Conservation (phyloP, 2,329 filamentous ascomycete species). For the Sarocladium oryzae region DNA sequence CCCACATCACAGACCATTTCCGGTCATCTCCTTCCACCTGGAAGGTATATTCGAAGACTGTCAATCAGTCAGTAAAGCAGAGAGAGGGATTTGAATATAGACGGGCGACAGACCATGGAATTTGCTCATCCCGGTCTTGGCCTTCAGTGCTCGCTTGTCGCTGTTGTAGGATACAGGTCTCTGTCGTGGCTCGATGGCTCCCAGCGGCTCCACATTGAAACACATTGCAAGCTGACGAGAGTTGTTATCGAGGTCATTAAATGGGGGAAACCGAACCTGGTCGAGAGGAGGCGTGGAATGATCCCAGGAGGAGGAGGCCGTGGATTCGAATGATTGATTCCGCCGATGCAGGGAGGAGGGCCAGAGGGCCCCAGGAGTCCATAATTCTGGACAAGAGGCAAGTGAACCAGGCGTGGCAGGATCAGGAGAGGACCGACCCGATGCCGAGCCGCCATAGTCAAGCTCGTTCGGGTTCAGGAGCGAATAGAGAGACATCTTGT, state of each 20-base stretch:
- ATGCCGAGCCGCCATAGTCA: neutral
- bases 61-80: neutral
- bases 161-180: slow-evolving; percentile 90
- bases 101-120: slow-evolving; percentile 68
- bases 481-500: slow-evolving; percentile 2
- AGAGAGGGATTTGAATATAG: too few relatives aligned
- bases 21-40: slow-evolving; percentile 58
- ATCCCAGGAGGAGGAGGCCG: neutral
- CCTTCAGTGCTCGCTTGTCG: slow-evolving; percentile 81
- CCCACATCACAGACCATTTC: slow-evolving; percentile 83
- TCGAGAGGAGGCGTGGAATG: neutral
- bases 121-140: slow-evolving; percentile 79
- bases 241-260: slow-evolving; percentile 56
- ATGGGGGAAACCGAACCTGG: slow-evolving; percentile 63
- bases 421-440: slow-evolving; percentile 2
- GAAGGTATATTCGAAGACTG: slow-evolving; percentile 83
- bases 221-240: slow-evolving; percentile 51
- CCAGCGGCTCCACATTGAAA: slow-evolving; percentile 62
- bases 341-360: slow-evolving; percentile 5
- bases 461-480: neutral
- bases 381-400: neutral
- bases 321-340: slow-evolving; percentile 2
- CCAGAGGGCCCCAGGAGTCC: neutral
- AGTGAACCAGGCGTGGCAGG: neutral
- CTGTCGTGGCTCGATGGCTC: slow-evolving; percentile 53